Conservation (phyloP, 2,329 filamentous ascomycete species). For the Falciphora oryzae region DNA sequence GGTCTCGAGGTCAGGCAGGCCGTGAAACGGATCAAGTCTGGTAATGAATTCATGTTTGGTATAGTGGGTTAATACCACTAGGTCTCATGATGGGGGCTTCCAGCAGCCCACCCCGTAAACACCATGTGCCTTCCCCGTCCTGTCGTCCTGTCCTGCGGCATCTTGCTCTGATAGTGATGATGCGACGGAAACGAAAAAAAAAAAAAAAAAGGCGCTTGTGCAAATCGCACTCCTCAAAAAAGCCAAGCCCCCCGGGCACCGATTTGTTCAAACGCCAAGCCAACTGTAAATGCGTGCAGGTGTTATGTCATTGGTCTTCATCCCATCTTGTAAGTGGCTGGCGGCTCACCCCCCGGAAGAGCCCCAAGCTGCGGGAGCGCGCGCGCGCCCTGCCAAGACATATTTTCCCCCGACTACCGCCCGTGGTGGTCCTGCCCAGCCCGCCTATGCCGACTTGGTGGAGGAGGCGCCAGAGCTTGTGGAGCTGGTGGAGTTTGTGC, state of each 20-base stretch:
- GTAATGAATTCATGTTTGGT: not conserved
- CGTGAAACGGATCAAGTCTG: too few relatives aligned
- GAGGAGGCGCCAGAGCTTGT: constrained; percentile 8
- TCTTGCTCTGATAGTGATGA: not conserved
- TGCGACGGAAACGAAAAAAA: not conserved
- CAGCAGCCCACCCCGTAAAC: not conserved
- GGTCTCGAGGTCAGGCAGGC: not conserved
- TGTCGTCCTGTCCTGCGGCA: too few relatives aligned
- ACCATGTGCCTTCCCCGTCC: not conserved
- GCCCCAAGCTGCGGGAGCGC: not conserved
- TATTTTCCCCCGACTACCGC: not conserved
- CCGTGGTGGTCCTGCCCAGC: not conserved
- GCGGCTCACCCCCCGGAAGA: not conserved
- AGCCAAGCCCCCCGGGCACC: not conserved
- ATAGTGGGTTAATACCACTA: too few relatives aligned
- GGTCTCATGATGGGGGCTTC: not conserved
- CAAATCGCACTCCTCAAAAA: not conserved
- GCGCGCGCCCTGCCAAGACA: not conserved
- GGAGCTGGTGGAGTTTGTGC: constrained; percentile 14
- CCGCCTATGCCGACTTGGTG: constrained; percentile 6
- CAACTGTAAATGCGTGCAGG: not conserved
- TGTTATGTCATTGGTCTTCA: not conserved
- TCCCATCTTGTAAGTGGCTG: too few relatives aligned
- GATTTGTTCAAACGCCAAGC: constrained; percentile 1
- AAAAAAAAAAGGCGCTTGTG: not conserved